Evolutionary conservation across 2,329 filamentous ascomycete genomes (phyloP).

Genomic region (Corinectria fuckeliana): DNA sequence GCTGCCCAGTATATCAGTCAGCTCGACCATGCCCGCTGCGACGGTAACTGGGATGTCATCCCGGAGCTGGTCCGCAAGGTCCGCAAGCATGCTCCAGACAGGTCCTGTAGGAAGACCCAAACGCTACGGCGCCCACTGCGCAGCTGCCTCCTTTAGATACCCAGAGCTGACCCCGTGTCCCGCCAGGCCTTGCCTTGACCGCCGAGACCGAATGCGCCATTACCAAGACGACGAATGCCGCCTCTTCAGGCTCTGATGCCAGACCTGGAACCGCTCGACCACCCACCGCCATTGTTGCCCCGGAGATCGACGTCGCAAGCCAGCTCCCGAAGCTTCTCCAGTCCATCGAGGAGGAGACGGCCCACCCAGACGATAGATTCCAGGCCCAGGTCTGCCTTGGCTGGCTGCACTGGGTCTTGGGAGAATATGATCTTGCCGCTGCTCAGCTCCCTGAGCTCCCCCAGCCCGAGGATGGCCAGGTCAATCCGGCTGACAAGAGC

Average conservation of each 20-base stretch:
- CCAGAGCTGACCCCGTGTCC: conserved; percentile 17
- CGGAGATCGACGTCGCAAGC: conserved; percentile 53
- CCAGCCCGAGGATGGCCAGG: conserved; percentile 58
- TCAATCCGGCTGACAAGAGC: conserved; percentile 60
- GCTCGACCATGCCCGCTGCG: conserved; percentile 86
- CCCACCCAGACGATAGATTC: conserved; percentile 65
- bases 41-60: conserved; percentile 84
- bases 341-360: conserved; percentile 64
- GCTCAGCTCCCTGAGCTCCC: conserved; percentile 69
- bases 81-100: conserved; percentile 87
- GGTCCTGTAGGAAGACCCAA: conserved; percentile 70
- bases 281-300: conserved; percentile 49
- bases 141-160: background rate
- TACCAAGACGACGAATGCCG: conserved; percentile 56
- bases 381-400: conserved; percentile 84
- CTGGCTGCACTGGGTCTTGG: conserved; percentile 82
- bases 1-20: conserved; percentile 80
- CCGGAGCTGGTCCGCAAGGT: conserved; percentile 92
- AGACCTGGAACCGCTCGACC: conserved; percentile 42
- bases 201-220: conserved; percentile 74
- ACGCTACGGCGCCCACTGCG: conserved; percentile 10
- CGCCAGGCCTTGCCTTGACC: conserved; percentile 70
- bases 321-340: conserved; percentile 59
- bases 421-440: conserved; percentile 66
- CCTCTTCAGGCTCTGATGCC: conserved; percentile 28